These are phyloP conservation scores for Russula compacta DNA, from an alignment of 768 basidiomycete species.

Conservation along the genomic window DNA sequence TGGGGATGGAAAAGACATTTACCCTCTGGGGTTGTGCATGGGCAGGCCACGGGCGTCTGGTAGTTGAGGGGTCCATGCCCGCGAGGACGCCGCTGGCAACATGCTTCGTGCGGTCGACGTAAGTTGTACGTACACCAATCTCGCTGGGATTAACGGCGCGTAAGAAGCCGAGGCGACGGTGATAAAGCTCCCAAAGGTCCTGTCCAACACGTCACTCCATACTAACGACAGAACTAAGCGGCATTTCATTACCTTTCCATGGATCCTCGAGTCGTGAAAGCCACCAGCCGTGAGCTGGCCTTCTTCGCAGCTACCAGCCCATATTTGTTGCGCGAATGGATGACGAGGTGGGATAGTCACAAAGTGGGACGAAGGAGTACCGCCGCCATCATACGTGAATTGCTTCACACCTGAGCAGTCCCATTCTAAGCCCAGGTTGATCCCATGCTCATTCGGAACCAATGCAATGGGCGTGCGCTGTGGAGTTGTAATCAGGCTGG, in stretches of 20 bases:
- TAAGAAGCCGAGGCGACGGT: conserved; percentile 31
- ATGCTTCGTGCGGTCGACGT: conserved; percentile 36
- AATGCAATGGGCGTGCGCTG: conserved; percentile 42
- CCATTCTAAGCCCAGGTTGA: conserved; percentile 33
- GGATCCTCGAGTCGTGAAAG: conserved; percentile 32
- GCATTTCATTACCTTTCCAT: conserved; percentile 30
- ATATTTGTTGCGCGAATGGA: conserved; percentile 34
- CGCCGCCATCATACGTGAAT: conserved; percentile 30
- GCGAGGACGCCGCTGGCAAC: conserved; percentile 37
- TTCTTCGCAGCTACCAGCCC: conserved; percentile 39
- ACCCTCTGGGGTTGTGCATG: conserved; percentile 34
- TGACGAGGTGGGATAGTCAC: conserved; percentile 32
- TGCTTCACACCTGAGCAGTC: conserved; percentile 32
- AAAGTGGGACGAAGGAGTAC: conserved; percentile 31
- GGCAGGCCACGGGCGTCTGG: conserved; percentile 29
- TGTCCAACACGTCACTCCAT: conserved; percentile 14
- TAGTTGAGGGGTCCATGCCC: conserved; percentile 34
- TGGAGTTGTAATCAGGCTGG: not conserved
- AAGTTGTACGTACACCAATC: conserved; percentile 35
- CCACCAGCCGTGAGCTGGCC: conserved; percentile 39
- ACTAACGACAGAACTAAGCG: not conserved
- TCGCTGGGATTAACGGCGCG: conserved; percentile 28
- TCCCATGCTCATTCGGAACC: conserved; percentile 33
- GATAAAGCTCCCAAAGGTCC: conserved; percentile 41
- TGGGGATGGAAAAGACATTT: conserved; percentile 14